Evolutionary conservation across 108 stramenopile genomes (phyloP), one percentile per base, ranked within the genome.

Genomic region (Cyclotella baltica): DNA sequence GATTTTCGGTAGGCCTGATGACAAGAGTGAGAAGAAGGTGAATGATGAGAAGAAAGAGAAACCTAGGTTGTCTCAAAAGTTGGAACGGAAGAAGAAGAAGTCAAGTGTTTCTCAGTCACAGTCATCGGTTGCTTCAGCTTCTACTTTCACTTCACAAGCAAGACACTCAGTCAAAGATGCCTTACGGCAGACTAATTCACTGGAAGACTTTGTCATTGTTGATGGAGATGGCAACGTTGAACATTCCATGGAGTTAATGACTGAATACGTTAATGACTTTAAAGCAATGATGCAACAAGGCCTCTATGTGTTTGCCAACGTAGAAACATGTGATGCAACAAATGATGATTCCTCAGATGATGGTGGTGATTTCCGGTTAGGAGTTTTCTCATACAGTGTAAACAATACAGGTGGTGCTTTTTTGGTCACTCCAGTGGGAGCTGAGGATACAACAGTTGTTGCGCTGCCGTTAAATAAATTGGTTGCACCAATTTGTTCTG

Each of bases 261-360:
- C 53, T 5, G 61, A 67, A 48, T 72, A 72, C 25, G 62, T 78
- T 15, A 36, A 62, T 23, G 81, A 83, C 70, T 83, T 83, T 30
- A 38, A 67, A 38, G 43, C 72, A 27, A 77, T 78, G 72, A 61
- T 83, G 30, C 57, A 31, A 51, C 76, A 78, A 51, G 81, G 81
- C 13, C 62, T 83, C 20, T 83, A 78, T 30, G 81, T 83, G 25
- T 77, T 83, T 67, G 81, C 72, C 4, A 72, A 73, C 31, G 64
- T 78, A 38, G 63, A 67, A 22, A 50, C 53, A 20, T 38, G 11
- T 37, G 37, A 62, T 28, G 72, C 68, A 4, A 38, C 51, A 47
- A 37, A 16, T n/a, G 37, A 36, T 61, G 58, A 31, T 13, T 33
- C 40, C 16, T 28, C 27, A 30, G 1, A 9, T 15, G 27, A 50